These are phyloP conservation scores for Phytophthora pini DNA, from an alignment of 352 stramenopile genomes.

Conservation along the genomic window DNA sequence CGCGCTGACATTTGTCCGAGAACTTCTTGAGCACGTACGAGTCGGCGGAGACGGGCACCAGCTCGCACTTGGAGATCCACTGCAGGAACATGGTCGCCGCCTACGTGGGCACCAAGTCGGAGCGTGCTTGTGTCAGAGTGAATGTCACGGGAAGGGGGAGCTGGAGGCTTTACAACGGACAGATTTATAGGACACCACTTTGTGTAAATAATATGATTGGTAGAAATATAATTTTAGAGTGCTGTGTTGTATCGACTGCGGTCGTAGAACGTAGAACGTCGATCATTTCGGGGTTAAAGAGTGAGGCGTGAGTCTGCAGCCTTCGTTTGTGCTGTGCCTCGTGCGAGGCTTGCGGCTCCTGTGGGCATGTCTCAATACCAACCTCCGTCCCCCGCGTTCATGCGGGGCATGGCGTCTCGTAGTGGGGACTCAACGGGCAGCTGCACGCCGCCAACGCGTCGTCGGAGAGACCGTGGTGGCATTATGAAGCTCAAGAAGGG, in stretches of 20 bases:
- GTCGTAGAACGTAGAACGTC: conserved; percentile 12
- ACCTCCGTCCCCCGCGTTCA: conserved; percentile 22
- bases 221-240: background rate
- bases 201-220: background rate
- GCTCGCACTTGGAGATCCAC: conserved; percentile 90
- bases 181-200: background rate
- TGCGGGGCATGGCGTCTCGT: conserved; percentile 14
- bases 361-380: conserved; percentile 35
- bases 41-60: conserved; percentile 70
- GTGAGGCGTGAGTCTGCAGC: background rate
- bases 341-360: conserved; percentile 3
- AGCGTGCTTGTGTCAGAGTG: background rate
- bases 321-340: conserved; percentile 2
- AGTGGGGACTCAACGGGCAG: conserved; percentile 12
- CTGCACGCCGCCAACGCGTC: conserved; percentile 18
- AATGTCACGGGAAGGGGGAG: background rate
- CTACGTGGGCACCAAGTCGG: background rate
- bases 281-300: conserved; percentile 2
- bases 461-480: conserved; percentile 19
- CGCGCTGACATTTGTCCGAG: conserved; percentile 87
- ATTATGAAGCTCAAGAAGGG: conserved; percentile 40
- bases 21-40: conserved; percentile 91
- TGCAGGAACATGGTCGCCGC: conserved; percentile 76
- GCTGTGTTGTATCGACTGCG: background rate
- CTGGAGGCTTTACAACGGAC: background rate